These are phyloP conservation scores for Ceratobasidium sp. DNA, from an alignment of 1,284 basidiomycete species.

Conservation along the genomic window DNA sequence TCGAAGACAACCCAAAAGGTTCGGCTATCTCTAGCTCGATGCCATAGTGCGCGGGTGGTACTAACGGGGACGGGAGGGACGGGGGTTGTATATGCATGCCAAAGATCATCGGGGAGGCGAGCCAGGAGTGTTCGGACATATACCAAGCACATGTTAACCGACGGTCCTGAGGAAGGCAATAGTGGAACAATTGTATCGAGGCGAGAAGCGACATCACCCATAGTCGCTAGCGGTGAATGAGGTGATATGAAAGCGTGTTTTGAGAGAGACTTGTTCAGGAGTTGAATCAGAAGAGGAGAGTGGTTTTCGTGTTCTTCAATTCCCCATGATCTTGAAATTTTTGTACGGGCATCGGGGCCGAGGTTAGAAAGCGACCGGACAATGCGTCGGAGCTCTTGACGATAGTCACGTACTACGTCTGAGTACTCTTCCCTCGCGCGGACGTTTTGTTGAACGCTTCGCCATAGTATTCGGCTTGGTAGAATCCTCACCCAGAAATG, in stretches of 20 bases:
- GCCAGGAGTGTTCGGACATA: slow-evolving; percentile 17
- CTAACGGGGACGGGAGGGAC: slow-evolving; percentile 17
- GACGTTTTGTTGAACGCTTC: neutral
- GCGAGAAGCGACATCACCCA: slow-evolving; percentile 30
- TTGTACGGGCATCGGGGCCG: slow-evolving; percentile 20
- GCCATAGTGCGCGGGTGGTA: slow-evolving; percentile 18
- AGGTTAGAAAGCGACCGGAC: slow-evolving; percentile 3
- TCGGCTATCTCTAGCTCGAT: slow-evolving; percentile 31
- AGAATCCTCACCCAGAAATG: slow-evolving; percentile 8
- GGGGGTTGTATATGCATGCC: slow-evolving; percentile 36
- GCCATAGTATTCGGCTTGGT: slow-evolving; percentile 6
- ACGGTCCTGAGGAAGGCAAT: slow-evolving; percentile 18
- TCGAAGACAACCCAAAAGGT: slow-evolving; percentile 29
- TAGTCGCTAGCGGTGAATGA: slow-evolving; percentile 17
- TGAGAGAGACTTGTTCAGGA: slow-evolving; percentile 35
- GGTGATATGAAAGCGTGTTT: slow-evolving; percentile 36
- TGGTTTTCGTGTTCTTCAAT: slow-evolving; percentile 12
- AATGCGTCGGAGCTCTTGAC: slow-evolving; percentile 10
- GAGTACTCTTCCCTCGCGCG: slow-evolving; percentile 36
- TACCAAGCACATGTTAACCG: slow-evolving; percentile 6
- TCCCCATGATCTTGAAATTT: slow-evolving; percentile 15
- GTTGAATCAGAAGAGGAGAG: slow-evolving; percentile 13
- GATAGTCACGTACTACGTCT: slow-evolving; percentile 17
- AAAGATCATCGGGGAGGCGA: slow-evolving; percentile 39
- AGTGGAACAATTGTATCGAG: slow-evolving; percentile 27